phyloP scores from a whole-genome alignment of 73 alveolate genomes.

The Tetrahymena elliotti region DNA sequence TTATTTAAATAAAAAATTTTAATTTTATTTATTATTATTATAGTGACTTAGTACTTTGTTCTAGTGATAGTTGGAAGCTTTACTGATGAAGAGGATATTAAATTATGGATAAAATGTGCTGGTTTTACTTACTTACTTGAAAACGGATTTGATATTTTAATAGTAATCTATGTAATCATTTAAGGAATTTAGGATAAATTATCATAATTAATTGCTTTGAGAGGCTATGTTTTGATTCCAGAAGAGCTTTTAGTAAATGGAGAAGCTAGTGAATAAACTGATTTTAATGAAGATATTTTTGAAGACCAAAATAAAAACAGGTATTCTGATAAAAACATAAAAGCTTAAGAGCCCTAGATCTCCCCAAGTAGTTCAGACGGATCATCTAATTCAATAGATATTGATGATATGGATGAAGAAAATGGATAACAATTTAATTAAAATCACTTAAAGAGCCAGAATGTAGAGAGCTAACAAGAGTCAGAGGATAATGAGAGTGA shows the following conservation, averaged over 20 bases:
- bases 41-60: not conserved
- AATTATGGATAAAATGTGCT: not conserved
- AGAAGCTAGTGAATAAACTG: not conserved
- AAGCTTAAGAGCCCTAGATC: not conserved
- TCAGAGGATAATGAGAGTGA: not conserved
- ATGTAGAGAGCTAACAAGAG: not conserved
- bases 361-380: not conserved
- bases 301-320: not conserved
- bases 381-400: not conserved
- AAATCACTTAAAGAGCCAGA: not conserved
- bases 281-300: not conserved
- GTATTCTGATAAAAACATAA: not conserved
- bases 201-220: not conserved
- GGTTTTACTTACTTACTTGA: not conserved
- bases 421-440: not conserved
- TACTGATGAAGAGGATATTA: not conserved
- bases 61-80: not conserved
- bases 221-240: not conserved
- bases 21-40: not conserved
- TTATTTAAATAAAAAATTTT: not conserved
- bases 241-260: not conserved
- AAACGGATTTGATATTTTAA: not conserved
- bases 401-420: not conserved
- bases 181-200: not conserved
- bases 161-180: not conserved